These are phyloP conservation scores for Coemansia reversa DNA, from an alignment of 192 early-diverging fungal species.

Conservation along the genomic window DNA sequence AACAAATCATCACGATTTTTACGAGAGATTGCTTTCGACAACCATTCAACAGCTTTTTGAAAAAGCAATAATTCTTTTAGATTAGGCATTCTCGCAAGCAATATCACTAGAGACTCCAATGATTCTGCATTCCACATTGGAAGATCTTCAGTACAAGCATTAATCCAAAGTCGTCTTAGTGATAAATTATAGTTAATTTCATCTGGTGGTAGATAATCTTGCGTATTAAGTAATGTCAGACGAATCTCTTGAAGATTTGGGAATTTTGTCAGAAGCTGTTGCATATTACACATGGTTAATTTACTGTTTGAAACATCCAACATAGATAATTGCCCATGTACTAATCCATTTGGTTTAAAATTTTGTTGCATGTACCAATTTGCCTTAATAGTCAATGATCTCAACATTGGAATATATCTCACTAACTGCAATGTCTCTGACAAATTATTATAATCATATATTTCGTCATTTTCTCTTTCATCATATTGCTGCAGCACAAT, in stretches of 20 bases:
- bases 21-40: not conserved
- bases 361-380: too few species aligned
- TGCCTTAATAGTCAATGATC: too few species aligned
- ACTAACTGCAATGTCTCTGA: too few species aligned
- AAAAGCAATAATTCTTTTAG: conserved; percentile 25
- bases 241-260: conserved; percentile 10
- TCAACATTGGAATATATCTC: too few species aligned
- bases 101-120: conserved; percentile 8
- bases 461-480: too few species aligned
- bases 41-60: conserved; percentile 7
- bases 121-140: conserved; percentile 4
- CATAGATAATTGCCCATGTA: not conserved
- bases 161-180: conserved; percentile 20
- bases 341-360: not conserved
- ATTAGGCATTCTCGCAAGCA: conserved; percentile 16
- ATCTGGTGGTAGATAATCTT: not conserved
- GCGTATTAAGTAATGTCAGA: conserved; percentile 8
- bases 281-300: conserved; percentile 10
- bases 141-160: not conserved
- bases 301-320: conserved; percentile 19
- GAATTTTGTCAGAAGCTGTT: conserved; percentile 10
- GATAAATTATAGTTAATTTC: conserved; percentile 14
- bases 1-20: conserved; percentile 12
- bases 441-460: too few species aligned
- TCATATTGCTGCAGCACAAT: too few species aligned